Conservation (phyloP, 805 yeast genomes). For the Candida ulmi region DNA sequence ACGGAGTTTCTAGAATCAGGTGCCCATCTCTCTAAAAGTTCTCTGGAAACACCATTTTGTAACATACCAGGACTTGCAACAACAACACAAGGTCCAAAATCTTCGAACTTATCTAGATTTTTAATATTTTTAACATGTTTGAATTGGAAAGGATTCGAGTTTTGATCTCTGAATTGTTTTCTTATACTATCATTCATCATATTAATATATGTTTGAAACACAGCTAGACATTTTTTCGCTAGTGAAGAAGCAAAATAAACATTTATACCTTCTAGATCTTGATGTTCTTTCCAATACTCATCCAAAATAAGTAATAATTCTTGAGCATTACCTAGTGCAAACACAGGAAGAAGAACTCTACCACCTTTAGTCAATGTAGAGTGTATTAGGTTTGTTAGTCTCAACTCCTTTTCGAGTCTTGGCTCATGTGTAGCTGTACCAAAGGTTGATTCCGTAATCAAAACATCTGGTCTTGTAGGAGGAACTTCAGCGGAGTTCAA, state of each 20-base stretch:
- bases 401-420: slow-evolving; percentile 73
- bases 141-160: slow-evolving; percentile 86
- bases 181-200: slow-evolving; percentile 95
- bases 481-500: slow-evolving; percentile 94
- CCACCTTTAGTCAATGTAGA: slow-evolving; percentile 85
- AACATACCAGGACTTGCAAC: slow-evolving; percentile 98
- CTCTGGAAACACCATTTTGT: slow-evolving; percentile 92
- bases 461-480: slow-evolving; percentile 75
- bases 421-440: slow-evolving; percentile 98
- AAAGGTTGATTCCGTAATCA: slow-evolving; percentile 92
- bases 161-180: slow-evolving; percentile 66
- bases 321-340: slow-evolving; percentile 96
- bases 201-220: slow-evolving; percentile 91
- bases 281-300: slow-evolving; percentile 87
- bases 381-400: slow-evolving; percentile 78
- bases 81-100: slow-evolving; percentile 92
- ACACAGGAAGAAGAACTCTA: slow-evolving; percentile 85
- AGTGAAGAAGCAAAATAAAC: slow-evolving; percentile 88
- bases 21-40: slow-evolving; percentile 90
- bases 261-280: slow-evolving; percentile 75
- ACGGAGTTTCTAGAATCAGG: slow-evolving; percentile 91
- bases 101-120: slow-evolving; percentile 80
- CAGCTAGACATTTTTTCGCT: slow-evolving; percentile 96
- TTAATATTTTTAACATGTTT: slow-evolving; percentile 77
- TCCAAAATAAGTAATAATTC: slow-evolving; percentile 85